Base-by-base conservation (phyloP, 139 green algal species). In the Picochlorum costavermella region DNA sequence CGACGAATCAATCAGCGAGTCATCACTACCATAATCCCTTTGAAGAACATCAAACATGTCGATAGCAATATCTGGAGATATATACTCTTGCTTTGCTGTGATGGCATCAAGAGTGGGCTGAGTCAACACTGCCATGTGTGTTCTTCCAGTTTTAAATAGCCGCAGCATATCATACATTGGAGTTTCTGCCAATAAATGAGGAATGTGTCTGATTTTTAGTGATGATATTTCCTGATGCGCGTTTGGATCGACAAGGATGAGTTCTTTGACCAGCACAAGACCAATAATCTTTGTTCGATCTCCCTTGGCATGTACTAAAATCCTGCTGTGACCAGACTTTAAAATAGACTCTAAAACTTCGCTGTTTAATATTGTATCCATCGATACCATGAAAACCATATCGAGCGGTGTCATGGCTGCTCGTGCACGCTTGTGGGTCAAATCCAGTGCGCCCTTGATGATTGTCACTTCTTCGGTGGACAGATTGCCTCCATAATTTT, bases 91-190 rank as follows among this genome's bases (percentile, higher is more conserved):
- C 30, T 64, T 40, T 40, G 33, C 33, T 8, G 25, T 51, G 17
- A 58, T 26, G 1, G 65, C 67, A 40, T 58, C 60, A 6, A 26
- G 37, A 23, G 50, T 65, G 8, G 80, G 80, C 66, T 73, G 50
- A 25, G 76, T 82, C 48, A 96, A 83, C 58, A 95, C 62, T 23
- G 85, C 90, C 86, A 96, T 94, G 80, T 96, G 89, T 53, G 68
- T 85, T 37, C 84, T 78, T 51, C 90, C 89, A 2, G 84, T 90
- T 73, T 95, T 76, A 73, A 96, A 96, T 14, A 96, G 81, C 73
- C 84, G 83, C 25, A 96, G 75, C 75, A 95, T 84, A 81, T 96
- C 90, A 66, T 95, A 96, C 74, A 92, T 82, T 2, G 71, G 61
- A 12, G 72, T 85, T 44, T 83, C 77, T 1, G 66, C 73, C 23